Percentiles rank a stretch among this genome's conserved stretches.
phyloP scores from a whole-genome alignment of 2,329 filamentous ascomycete species.

The Xylariaceae sp. region DNA sequence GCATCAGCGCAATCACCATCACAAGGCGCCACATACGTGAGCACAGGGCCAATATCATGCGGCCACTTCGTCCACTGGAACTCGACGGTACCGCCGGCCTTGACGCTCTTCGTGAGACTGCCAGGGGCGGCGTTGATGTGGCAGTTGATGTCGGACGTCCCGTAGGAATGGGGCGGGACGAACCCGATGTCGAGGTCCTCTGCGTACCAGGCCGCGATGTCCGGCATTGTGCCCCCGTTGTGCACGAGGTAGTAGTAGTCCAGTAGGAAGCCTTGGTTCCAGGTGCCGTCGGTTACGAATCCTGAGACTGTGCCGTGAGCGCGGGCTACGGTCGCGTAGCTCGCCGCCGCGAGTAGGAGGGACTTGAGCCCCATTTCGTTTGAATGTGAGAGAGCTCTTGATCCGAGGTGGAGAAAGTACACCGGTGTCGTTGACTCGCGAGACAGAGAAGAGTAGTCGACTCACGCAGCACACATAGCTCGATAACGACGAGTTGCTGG shows the following conservation, averaged over 20 bases:
- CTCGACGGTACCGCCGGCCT: constrained; percentile 29
- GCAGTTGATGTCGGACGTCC: constrained; percentile 34
- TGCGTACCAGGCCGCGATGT: constrained; percentile 24
- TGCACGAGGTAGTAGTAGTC: constrained; percentile 12
- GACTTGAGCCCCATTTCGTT: constrained; percentile 3
- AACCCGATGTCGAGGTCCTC: constrained; percentile 37
- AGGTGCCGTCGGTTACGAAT: constrained; percentile 15
- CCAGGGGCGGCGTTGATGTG: constrained; percentile 32
- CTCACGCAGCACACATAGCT: not conserved
- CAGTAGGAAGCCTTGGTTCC: constrained; percentile 17
- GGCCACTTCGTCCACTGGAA: constrained; percentile 33
- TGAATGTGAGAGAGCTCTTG: too few species aligned
- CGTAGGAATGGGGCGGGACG: constrained; percentile 32
- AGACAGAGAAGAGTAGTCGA: not conserved
- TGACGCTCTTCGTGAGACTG: constrained; percentile 18
- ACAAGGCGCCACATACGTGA: constrained; percentile 34
- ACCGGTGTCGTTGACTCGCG: not conserved
- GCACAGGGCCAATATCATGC: constrained; percentile 31
- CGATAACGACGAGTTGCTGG: not conserved
- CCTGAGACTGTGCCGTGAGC: constrained; percentile 15
- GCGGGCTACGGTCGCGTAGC: constrained; percentile 4
- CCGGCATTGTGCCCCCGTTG: constrained; percentile 5
- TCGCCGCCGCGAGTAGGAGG: constrained; percentile 5
- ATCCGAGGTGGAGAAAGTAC: not conserved
- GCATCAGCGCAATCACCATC: constrained; percentile 3